A percentile compares a stretch with the other conserved stretches of the same genome.
These are phyloP conservation scores for Spencermartinsiella ligniputridi DNA, from an alignment of 1,139 yeast species.

Conservation along the genomic window DNA sequence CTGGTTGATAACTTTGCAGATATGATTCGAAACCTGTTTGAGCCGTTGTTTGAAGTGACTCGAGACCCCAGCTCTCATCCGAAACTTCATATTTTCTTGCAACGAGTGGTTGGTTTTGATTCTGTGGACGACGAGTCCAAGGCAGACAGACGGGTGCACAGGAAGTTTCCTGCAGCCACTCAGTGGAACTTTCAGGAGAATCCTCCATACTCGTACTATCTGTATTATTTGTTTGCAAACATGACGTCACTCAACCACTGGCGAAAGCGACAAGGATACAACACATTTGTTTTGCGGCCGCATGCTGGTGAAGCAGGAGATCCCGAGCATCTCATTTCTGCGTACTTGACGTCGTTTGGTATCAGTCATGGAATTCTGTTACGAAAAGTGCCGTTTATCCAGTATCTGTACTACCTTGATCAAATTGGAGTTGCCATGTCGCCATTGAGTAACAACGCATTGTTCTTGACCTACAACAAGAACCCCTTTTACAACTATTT, in stretches of 20 bases:
- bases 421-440: conserved; percentile 99
- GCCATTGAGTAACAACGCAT: conserved; percentile 92
- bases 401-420: conserved; percentile 85
- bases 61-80: conserved; percentile 82
- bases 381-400: conserved; percentile 91
- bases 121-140: conserved; percentile 98
- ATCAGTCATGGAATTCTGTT: conserved; percentile 93
- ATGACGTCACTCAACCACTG: conserved; percentile 79
- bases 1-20: conserved; percentile 70
- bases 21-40: conserved; percentile 69
- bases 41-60: conserved; percentile 91
- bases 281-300: conserved; percentile 89
- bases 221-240: conserved; percentile 84
- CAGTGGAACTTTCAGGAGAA: conserved; percentile 74
- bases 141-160: conserved; percentile 72
- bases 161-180: conserved; percentile 76
- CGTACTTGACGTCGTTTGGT: conserved; percentile 84
- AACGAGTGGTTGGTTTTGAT: conserved; percentile 95
- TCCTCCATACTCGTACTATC: conserved; percentile 96
- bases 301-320: conserved; percentile 99
- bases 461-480: conserved; percentile 91
- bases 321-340: conserved; percentile 90
- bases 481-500: conserved; percentile 88
- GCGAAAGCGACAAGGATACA: conserved; percentile 68
- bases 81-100: conserved; percentile 78